Conservation (phyloP, 441 rosid genomes). For the Adansonia madagascariensis region DNA sequence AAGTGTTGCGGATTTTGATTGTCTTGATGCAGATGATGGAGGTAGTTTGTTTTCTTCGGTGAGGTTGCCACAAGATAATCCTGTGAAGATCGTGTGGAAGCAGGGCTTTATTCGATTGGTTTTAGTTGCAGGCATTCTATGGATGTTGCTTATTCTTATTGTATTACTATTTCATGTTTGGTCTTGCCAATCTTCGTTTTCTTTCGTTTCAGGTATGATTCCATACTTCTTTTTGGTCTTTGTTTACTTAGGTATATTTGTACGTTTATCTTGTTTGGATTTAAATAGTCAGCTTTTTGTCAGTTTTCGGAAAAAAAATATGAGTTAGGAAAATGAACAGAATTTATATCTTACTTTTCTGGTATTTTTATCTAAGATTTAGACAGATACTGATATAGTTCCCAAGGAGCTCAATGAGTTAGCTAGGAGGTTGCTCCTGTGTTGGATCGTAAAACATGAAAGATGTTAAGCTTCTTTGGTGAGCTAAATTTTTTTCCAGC, state of each 20-base stretch:
- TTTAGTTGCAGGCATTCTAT: constrained; percentile 76
- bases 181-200: constrained; percentile 80
- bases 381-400: neutral
- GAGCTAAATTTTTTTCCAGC: neutral
- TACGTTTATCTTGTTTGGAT: neutral
- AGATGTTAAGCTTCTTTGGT: neutral
- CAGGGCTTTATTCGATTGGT: constrained; percentile 76
- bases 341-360: constrained; percentile 2
- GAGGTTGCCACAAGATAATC: constrained; percentile 52
- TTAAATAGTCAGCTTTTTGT: neutral
- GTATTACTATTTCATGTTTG: constrained; percentile 76
- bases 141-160: constrained; percentile 85
- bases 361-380: neutral
- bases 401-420: neutral
- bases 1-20: constrained; percentile 22
- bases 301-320: neutral
- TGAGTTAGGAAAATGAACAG: neutral
- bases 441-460: neutral
- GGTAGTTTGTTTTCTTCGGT: constrained; percentile 56
- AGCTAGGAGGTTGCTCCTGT: constrained; percentile 1
- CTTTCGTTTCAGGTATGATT: constrained; percentile 74
- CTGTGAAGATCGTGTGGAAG: constrained; percentile 65
- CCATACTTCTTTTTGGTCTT: neutral
- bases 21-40: constrained; percentile 46
- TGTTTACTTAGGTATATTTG: neutral